Evolutionary conservation across 2,329 filamentous ascomycete genomes (phyloP).

Genomic region (Septoria petroselini): DNA sequence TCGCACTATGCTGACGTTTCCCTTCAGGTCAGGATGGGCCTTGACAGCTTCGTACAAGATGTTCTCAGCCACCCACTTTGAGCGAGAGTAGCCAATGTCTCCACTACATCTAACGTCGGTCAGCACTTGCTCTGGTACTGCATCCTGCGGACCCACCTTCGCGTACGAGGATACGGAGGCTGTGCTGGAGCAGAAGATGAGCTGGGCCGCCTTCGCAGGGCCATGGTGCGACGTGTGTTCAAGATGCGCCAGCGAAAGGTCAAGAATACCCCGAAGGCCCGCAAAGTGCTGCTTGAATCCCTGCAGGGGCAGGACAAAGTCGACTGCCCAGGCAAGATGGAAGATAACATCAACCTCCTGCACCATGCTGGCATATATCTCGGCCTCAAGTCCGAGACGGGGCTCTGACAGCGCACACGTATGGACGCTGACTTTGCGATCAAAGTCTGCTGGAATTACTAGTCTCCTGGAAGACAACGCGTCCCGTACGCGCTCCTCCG

Average conservation of each 20-base stretch:
- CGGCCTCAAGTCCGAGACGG: conserved; percentile 48
- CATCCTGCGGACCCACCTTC: conserved; percentile 37
- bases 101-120: conserved; percentile 45
- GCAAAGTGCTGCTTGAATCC: conserved; percentile 55
- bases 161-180: conserved; percentile 43
- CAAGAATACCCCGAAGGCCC: conserved; percentile 50
- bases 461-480: conserved; percentile 44
- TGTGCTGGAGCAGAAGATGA: conserved; percentile 51
- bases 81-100: conserved; percentile 54
- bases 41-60: conserved; percentile 47
- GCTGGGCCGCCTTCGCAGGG: conserved; percentile 30
- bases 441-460: conserved; percentile 26
- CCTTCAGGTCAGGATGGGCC: conserved; percentile 27
- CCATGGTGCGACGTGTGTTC: conserved; percentile 14
- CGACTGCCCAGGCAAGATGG: conserved; percentile 64
- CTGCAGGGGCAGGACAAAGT: conserved; percentile 57
- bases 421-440: conserved; percentile 48
- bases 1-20: conserved; percentile 46
- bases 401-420: conserved; percentile 49
- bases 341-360: conserved; percentile 53
- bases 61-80: conserved; percentile 58
- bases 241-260: conserved; percentile 41
- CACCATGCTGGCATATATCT: conserved; percentile 44
- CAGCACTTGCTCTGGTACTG: conserved; percentile 46
- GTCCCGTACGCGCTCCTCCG: conserved; percentile 45